These are phyloP conservation scores for Plasmodium cynomolgi DNA, from an alignment of 169 alveolate species.

Conservation along the genomic window DNA sequence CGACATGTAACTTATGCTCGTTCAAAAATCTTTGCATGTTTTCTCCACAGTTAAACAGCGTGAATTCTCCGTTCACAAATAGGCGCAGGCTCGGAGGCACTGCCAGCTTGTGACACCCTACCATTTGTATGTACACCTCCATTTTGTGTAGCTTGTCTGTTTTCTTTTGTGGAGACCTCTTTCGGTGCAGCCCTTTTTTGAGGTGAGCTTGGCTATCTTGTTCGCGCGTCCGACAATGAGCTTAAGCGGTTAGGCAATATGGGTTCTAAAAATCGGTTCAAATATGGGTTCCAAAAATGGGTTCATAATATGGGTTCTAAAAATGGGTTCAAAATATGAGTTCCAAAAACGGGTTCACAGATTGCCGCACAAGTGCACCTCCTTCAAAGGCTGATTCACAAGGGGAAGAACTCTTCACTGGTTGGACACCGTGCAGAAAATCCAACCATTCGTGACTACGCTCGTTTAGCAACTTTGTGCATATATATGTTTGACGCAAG, in stretches of 20 bases:
- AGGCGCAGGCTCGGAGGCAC: conserved; percentile 88
- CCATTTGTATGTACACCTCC: conserved; percentile 82
- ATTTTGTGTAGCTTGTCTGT: conserved; percentile 50
- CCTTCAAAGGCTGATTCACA: neutral
- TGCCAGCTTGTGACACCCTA: conserved; percentile 85
- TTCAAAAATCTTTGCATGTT: conserved; percentile 86
- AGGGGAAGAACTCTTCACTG: neutral
- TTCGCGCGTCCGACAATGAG: neutral
- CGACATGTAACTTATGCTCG: conserved; percentile 85
- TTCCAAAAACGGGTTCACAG: neutral
- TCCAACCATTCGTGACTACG: neutral
- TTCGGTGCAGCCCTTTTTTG: conserved; percentile 13
- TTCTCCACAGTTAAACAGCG: conserved; percentile 89
- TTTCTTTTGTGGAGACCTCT: conserved; percentile 26
- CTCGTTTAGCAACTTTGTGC: neutral
- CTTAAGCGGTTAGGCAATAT: neutral
- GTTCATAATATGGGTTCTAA: neutral
- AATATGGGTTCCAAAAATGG: too few species aligned
- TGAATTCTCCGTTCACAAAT: conserved; percentile 79
- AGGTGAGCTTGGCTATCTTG: neutral
- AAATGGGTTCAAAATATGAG: neutral
- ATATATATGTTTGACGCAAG: neutral
- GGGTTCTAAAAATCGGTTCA: neutral
- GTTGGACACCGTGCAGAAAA: neutral
- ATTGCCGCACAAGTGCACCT: neutral